Evolutionary conservation across 2,329 filamentous ascomycete species (phyloP), one percentile per base, ranked within the genome.

Genomic region (Huntiella savannae): DNA sequence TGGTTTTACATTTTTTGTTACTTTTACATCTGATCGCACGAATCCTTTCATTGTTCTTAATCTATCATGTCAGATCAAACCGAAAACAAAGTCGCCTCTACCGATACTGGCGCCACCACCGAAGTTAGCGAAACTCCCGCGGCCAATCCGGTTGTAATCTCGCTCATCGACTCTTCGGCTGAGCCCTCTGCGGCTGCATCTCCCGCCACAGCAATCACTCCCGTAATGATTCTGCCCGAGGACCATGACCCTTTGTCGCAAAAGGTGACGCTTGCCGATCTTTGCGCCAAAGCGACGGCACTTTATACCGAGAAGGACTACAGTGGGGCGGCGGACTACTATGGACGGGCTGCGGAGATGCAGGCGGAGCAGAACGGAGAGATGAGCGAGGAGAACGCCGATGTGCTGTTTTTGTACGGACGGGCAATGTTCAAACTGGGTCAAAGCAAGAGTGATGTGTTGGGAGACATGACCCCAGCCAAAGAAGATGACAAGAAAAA

Each of bases 361-460:
- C 91, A 98, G 63, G 84, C 83, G 49, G 76, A 84, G 60, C 69
- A 95, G 60, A 91, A 95, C 60, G 91, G 88, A 60, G 91, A 96
- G 63, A 82, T 92, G 71, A 77, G 77, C 12, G 77, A 83, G 3
- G 79, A 85, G 49, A 98, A 98, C 56, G 88, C 87, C 43, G 88
- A 96, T 59, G 75, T 98, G 40, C 75, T 96, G 15, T 98, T 93
- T 62, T 75, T 86, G 52, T 98, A 98, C 62, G 91, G 91, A 11
- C 83, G 88, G 58, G 85, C 85, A 48, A 67, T 98, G 15, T 96
- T 93, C 70, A 87, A 87, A 60, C 82, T 96, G 50, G 91, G 87
- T 28, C 82, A 96, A 60, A 79, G 77, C 60, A 94, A 93, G 62
- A 95, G 86, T 58, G 87, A 96, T 58, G 87, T 98, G 17, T 70